phyloP scores from a whole-genome alignment of 768 basidiomycete genomes.

The Russula foetens region DNA sequence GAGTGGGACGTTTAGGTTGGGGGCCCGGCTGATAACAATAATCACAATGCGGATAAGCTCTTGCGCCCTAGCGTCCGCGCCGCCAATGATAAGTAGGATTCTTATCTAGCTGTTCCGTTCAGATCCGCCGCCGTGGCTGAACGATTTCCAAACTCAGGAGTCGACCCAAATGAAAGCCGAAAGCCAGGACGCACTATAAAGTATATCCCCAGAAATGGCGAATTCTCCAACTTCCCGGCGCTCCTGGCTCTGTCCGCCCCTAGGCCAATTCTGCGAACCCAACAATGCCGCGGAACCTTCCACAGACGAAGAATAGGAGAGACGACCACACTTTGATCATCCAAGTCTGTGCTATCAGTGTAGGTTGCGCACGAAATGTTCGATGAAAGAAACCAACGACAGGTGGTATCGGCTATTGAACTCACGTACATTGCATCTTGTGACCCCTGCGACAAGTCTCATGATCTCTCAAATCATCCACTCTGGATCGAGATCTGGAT shows the following conservation, averaged over 20 bases:
- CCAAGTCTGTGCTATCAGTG: not conserved
- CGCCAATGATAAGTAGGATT: not conserved
- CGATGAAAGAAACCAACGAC: not conserved
- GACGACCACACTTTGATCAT: too few species aligned
- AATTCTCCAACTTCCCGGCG: too few species aligned
- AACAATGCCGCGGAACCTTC: not conserved
- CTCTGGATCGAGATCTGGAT: not conserved
- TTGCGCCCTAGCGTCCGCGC: not conserved
- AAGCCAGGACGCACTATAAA: constrained; percentile 2
- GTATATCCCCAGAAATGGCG: not conserved
- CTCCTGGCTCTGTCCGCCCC: too few species aligned
- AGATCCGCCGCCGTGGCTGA: not conserved
- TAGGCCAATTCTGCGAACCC: not conserved
- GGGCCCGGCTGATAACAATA: too few species aligned
- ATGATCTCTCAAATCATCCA: not conserved
- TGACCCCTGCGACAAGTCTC: not conserved
- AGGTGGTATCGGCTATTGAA: not conserved
- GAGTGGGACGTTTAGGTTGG: too few species aligned
- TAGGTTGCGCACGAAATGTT: not conserved
- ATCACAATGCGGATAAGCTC: too few species aligned
- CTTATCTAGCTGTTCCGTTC: constrained; percentile 9
- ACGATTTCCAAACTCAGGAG: constrained; percentile 6
- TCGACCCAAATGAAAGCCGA: not conserved
- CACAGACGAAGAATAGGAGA: not conserved
- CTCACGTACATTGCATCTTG: not conserved